Evolutionary conservation across 176 grass and related monocot species (phyloP).

Genomic region (Zoysia pacifica): DNA sequence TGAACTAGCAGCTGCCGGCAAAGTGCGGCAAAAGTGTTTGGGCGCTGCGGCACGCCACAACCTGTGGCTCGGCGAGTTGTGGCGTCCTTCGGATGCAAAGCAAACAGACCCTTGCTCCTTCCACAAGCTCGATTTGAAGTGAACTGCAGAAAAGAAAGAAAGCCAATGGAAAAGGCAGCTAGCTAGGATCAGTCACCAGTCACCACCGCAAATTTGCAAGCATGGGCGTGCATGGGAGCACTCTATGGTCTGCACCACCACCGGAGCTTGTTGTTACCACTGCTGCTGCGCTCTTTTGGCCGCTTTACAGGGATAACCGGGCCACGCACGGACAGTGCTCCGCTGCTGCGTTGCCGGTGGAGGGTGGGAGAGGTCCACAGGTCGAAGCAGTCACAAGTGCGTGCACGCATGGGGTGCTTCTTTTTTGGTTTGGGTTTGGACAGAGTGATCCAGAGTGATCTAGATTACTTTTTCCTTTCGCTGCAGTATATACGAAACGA

Average conservation of each 20-base stretch:
- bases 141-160: not conserved
- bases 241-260: conserved; percentile 8
- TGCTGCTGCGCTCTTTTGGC: conserved; percentile 26
- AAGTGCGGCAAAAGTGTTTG: too few relatives aligned
- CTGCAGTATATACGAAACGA: too few relatives aligned
- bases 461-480: not conserved
- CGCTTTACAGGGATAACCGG: conserved; percentile 16
- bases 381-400: not conserved
- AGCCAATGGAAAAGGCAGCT: not conserved
- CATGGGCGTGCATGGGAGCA: not conserved
- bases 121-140: not conserved
- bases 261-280: conserved; percentile 22
- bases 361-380: conserved; percentile 33
- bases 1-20: too few relatives aligned
- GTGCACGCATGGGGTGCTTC: conserved; percentile 19
- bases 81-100: too few relatives aligned
- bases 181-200: conserved; percentile 16
- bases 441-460: conserved; percentile 14
- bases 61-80: too few relatives aligned
- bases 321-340: not conserved
- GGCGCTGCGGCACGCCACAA: too few relatives aligned
- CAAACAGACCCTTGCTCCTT: too few relatives aligned
- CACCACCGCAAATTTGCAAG: not conserved
- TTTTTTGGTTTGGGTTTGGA: conserved; percentile 32
- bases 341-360: conserved; percentile 3